A percentile compares a stretch with the other conserved stretches of the same genome.
Conservation (phyloP, 495 filamentous ascomycete species). For the Aspergillus incahuasiensis region DNA sequence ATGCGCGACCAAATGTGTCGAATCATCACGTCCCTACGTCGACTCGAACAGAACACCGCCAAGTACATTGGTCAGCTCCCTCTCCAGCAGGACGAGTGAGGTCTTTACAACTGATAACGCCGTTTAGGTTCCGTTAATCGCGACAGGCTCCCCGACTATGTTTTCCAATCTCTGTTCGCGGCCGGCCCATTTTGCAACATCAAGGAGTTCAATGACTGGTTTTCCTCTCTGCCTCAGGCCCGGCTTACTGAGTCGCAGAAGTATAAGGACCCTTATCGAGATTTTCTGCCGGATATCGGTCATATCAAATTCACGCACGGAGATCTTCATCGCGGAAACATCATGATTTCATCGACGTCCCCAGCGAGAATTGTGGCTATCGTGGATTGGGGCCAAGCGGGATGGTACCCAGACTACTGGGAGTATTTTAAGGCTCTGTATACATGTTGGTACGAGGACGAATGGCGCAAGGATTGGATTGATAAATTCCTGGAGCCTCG, state of each 20-base stretch:
- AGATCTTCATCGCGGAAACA: conserved; percentile 37
- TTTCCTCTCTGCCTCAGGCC: conserved; percentile 25
- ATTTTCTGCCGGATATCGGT: conserved; percentile 33
- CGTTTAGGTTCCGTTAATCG: no score
- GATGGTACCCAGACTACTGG: conserved; percentile 44
- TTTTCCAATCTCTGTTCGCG: neutral
- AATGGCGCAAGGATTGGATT: conserved; percentile 29
- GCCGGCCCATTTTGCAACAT: conserved; percentile 37
- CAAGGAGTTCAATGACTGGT: conserved; percentile 43
- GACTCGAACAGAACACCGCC: no score
- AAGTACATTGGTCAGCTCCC: no score
- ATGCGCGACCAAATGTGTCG: no score
- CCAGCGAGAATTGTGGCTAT: conserved; percentile 29
- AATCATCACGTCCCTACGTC: no score
- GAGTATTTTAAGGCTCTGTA: conserved; percentile 40
- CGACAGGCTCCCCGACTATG: no score
- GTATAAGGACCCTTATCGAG: conserved; percentile 34
- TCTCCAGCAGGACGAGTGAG: no score
- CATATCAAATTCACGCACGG: conserved; percentile 37
- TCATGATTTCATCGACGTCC: conserved; percentile 30
- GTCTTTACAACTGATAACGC: no score
- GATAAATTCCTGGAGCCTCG: conserved; percentile 24
- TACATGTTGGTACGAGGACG: conserved; percentile 24
- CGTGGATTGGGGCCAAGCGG: conserved; percentile 37
- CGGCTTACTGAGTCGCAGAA: conserved; percentile 21